Evolutionary conservation across 805 yeast species (phyloP).

Genomic region (Cyberlindnera amylophila): DNA sequence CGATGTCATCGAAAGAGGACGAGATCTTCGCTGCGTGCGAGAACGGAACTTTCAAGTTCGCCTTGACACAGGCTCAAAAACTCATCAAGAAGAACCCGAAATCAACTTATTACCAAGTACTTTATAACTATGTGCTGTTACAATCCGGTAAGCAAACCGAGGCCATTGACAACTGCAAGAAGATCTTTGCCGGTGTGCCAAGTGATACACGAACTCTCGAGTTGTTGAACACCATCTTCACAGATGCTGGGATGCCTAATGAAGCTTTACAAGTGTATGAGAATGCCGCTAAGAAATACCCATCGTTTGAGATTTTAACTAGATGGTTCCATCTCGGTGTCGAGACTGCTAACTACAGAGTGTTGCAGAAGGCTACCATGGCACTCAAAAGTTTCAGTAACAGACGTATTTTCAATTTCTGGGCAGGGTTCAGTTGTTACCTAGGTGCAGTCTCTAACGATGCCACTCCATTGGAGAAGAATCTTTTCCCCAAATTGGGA

Average conservation of each 20-base stretch:
- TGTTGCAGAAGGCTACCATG: slow-evolving; percentile 54
- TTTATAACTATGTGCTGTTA: slow-evolving; percentile 30
- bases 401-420: slow-evolving; percentile 37
- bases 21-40: slow-evolving; percentile 43
- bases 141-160: slow-evolving; percentile 32
- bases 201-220: slow-evolving; percentile 53
- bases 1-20: slow-evolving; percentile 31
- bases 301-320: slow-evolving; percentile 42
- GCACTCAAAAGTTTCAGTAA: slow-evolving; percentile 35
- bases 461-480: slow-evolving; percentile 41
- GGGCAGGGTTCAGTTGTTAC: slow-evolving; percentile 56
- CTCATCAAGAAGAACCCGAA: slow-evolving; percentile 55
- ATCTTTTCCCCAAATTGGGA: slow-evolving; percentile 59
- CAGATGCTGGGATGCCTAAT: slow-evolving; percentile 31
- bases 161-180: slow-evolving; percentile 20
- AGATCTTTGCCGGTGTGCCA: slow-evolving; percentile 36
- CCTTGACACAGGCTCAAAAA: slow-evolving; percentile 44
- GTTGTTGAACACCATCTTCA: slow-evolving; percentile 43
- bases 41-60: slow-evolving; percentile 50
- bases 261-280: slow-evolving; percentile 53
- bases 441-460: slow-evolving; percentile 34
- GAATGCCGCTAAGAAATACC: slow-evolving; percentile 53
- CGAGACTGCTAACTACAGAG: slow-evolving; percentile 42
- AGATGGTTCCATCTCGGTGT: slow-evolving; percentile 59
- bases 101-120: slow-evolving; percentile 43